Percentiles rank a stretch among this genome's conserved stretches.
Conservation (phyloP, 495 filamentous ascomycete species). For the Pseudomonodictys pantanalensis region DNA sequence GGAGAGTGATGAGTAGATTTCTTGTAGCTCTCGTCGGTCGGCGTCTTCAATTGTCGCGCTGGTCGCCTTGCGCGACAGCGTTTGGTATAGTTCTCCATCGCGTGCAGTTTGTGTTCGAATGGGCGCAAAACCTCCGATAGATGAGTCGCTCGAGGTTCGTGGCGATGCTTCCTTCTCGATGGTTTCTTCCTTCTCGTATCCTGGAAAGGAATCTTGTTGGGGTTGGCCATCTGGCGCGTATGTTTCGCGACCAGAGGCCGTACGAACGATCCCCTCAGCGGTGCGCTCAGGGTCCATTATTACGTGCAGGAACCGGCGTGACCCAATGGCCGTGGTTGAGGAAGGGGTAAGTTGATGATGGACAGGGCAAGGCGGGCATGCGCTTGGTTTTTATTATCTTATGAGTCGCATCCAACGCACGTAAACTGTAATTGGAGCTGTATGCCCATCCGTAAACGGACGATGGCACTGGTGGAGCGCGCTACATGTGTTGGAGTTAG, state of each 20-base stretch:
- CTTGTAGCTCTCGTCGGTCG: constrained; percentile 6
- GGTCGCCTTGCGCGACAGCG: not conserved
- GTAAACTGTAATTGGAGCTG: too few relatives aligned
- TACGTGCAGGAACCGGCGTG: not conserved
- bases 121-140: not conserved
- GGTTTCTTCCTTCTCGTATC: not conserved
- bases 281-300: not conserved
- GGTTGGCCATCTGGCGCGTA: not conserved
- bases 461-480: too few relatives aligned
- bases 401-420: too few relatives aligned
- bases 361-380: too few relatives aligned
- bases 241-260: not conserved
- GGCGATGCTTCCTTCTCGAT: not conserved
- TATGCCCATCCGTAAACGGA: too few relatives aligned
- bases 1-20: not conserved
- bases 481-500: too few relatives aligned
- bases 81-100: not conserved
- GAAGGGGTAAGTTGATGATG: not conserved
- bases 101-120: not conserved
- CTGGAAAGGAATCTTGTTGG: not conserved
- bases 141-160: not conserved
- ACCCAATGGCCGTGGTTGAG: not conserved
- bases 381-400: too few relatives aligned
- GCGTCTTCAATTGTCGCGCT: not conserved
- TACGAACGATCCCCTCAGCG: not conserved